Percentiles rank a stretch among this genome's conserved stretches.
Evolutionary conservation across 352 stramenopile species (phyloP).

Genomic region (Globisporangium alternatum): DNA sequence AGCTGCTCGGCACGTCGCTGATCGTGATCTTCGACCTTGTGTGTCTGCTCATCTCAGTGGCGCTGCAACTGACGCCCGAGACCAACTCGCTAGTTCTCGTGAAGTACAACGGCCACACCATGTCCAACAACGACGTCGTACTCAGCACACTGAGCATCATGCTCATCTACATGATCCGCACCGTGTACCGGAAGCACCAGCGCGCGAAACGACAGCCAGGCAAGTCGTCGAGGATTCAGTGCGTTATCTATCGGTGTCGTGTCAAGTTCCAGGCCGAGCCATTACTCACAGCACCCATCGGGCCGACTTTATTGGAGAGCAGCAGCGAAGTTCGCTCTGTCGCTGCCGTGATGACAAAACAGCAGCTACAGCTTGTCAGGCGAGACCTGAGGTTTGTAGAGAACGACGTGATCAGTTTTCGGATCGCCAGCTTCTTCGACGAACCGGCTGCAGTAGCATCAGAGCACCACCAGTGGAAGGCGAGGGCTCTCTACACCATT

Average conservation of each 20-base stretch:
- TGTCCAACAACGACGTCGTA: conserved; percentile 9
- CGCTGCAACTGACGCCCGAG: neutral
- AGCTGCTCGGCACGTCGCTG: neutral
- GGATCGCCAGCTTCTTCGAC: neutral
- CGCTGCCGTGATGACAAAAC: neutral
- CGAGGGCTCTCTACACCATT: neutral
- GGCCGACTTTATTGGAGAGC: too few species aligned
- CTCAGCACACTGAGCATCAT: conserved; percentile 11
- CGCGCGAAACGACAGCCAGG: neutral
- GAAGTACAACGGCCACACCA: neutral
- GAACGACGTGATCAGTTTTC: neutral
- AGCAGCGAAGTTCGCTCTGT: neutral
- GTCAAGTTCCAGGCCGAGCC: conserved; percentile 7
- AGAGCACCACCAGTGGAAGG: neutral
- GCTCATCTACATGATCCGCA: conserved; percentile 10
- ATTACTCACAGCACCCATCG: neutral
- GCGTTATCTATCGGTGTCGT: conserved; percentile 23
- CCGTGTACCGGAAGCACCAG: conserved; percentile 16
- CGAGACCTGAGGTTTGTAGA: neutral
- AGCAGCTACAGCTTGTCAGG: neutral
- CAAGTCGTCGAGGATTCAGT: conserved; percentile 10
- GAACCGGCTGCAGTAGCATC: neutral
- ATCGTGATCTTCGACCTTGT: neutral
- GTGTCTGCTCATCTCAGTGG: neutral
- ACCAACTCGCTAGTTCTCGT: neutral